A percentile compares a stretch with the other conserved stretches of the same genome.
Evolutionary conservation across 2,329 filamentous ascomycete species (phyloP).

Genomic region (Epichloe coenophiala): DNA sequence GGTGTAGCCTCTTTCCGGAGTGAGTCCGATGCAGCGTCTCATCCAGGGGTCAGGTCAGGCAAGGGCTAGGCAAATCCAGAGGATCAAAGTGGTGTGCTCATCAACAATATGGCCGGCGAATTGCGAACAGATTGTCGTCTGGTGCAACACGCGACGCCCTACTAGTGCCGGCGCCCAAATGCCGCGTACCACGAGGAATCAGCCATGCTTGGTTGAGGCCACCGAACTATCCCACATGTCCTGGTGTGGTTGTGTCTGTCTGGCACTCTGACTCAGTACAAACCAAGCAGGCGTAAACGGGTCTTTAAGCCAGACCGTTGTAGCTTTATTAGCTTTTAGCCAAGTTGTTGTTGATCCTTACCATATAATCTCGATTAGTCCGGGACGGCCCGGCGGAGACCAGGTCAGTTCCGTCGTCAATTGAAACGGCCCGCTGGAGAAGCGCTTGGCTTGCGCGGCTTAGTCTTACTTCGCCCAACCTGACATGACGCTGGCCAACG

Average conservation of each 20-base stretch:
- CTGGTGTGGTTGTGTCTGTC: too few relatives aligned
- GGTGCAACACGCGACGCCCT: neutral
- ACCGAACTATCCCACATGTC: too few relatives aligned
- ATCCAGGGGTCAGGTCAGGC: neutral
- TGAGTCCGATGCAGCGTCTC: neutral
- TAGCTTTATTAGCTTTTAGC: neutral
- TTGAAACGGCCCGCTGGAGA: neutral
- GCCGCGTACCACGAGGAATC: neutral
- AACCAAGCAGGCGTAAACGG: too few relatives aligned
- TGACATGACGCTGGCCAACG: neutral
- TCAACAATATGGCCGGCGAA: neutral
- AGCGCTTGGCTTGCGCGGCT: conserved; percentile 1
- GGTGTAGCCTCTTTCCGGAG: neutral
- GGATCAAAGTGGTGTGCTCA: neutral
- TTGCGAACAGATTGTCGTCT: neutral
- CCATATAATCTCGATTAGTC: neutral
- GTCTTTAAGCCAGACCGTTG: too few relatives aligned
- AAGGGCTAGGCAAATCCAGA: neutral
- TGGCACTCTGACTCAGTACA: too few relatives aligned
- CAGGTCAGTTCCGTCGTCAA: neutral
- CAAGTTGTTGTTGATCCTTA: neutral
- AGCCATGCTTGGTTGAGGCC: too few relatives aligned
- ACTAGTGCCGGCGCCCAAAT: neutral
- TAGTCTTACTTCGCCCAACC: neutral
- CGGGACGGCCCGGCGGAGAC: conserved; percentile 4